Evolutionary conservation across 1,284 basidiomycete genomes (phyloP), one percentile per base, ranked within the genome.

Genomic region (Cryptococcus maquisensis): DNA sequence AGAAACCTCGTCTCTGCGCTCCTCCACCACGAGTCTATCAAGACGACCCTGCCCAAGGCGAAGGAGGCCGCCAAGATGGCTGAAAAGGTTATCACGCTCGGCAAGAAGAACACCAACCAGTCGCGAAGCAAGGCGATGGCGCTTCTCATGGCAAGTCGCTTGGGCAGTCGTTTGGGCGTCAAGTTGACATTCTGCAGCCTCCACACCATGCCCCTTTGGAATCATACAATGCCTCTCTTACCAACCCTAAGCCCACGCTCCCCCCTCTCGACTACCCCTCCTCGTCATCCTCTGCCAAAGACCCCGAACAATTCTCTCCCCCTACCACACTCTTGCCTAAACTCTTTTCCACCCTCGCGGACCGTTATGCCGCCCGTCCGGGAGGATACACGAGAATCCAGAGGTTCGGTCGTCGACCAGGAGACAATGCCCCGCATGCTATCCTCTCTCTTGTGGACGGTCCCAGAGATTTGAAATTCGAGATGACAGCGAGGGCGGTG

Each of bases 381-480:
- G 96, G 96, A 10, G 96, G 96, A 7, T 99, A 98, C 79, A 98
- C 96, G 7, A 85, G 96, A 24, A 86, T 98, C 60, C 86, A 92
- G 73, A 90, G 87, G 70, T 89, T 86, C 63, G 96, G 95, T 39
- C 84, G 87, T 72, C 84, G 95, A 18, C 81, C 80, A 54, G 93
- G 94, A 23, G 96, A 99, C 79, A 90, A 96, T 71, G 96, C 96
- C 28, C 91, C 92, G 1, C 82, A 87, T 60, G 95, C 95, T 3
- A 83, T 99, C 55, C 77, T 99, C 42, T 90, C 96, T 75, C 81
- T 99, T 6, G 95, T 98, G 32, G 96, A 98, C 79, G 89, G 90
- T 67, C 90, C 92, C 10, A 81, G 83, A 57, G 96, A 99, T 76
- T 77, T 98, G 42, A 85, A 86, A 61, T 87, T 85, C 70, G 89